phyloP scores from a whole-genome alignment of 116 monocot genomes.

The Trichopus zeylanicus region DNA sequence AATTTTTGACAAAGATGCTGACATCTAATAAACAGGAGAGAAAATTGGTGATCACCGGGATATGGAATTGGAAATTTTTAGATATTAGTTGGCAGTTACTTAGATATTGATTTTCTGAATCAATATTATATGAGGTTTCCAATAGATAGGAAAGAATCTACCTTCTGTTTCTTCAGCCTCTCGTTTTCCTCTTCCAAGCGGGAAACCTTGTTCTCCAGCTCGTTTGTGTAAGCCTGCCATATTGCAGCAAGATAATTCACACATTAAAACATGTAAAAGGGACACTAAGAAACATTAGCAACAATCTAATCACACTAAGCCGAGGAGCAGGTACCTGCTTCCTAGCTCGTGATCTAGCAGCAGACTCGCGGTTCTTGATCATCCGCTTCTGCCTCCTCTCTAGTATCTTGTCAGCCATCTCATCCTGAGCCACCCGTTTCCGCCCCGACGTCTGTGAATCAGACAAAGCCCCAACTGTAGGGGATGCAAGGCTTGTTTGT shows the following conservation, averaged over 20 bases:
- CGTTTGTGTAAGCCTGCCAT: constrained; percentile 86
- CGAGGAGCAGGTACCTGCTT: constrained; percentile 53
- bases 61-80: not conserved
- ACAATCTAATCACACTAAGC: not conserved
- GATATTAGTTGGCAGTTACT: no score
- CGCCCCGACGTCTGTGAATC: constrained; percentile 54
- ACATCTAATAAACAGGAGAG: no score
- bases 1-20: no score
- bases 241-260: not conserved
- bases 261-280: not conserved
- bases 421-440: constrained; percentile 42
- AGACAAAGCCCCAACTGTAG: constrained; percentile 32
- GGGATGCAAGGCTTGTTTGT: constrained; percentile 38
- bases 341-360: constrained; percentile 88
- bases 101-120: no score
- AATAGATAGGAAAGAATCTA: constrained; percentile 9
- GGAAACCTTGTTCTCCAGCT: constrained; percentile 83
- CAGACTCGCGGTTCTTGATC: constrained; percentile 96
- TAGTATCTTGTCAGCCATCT: constrained; percentile 49
- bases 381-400: constrained; percentile 91
- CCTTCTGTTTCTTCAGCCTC: constrained; percentile 75
- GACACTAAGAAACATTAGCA: not conserved
- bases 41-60: not conserved
- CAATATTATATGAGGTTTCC: not conserved
- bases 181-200: constrained; percentile 85